phyloP scores from a whole-genome alignment of 257 asterid species.

The Plectranthus barbatus region DNA sequence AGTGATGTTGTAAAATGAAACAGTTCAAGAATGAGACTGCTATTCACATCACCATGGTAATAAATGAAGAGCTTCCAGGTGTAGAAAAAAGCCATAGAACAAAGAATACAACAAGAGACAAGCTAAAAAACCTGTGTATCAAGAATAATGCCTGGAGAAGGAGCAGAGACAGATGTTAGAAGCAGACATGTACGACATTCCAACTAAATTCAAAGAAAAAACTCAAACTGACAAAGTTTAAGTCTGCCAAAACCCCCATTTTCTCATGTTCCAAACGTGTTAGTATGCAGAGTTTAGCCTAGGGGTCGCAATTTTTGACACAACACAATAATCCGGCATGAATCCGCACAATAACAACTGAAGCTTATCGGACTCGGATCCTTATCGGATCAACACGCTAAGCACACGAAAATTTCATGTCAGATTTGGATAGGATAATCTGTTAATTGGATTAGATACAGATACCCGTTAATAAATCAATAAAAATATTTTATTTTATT shows the following conservation, averaged over 20 bases:
- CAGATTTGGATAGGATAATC: no score
- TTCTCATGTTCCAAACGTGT: background rate
- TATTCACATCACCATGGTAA: constrained; percentile 43
- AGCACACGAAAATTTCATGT: no score
- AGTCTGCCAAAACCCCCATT: background rate
- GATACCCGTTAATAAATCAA: no score
- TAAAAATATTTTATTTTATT: no score
- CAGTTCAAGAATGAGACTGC: constrained; percentile 4
- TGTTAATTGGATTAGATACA: no score
- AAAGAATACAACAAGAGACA: constrained; percentile 76
- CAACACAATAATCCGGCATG: no score
- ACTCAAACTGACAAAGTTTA: background rate
- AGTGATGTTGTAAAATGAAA: constrained; percentile 1
- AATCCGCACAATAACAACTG: no score
- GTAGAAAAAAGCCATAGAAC: constrained; percentile 63
- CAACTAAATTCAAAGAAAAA: background rate
- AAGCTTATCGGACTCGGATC: no score
- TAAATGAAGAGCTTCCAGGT: constrained; percentile 54
- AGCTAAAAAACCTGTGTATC: constrained; percentile 82
- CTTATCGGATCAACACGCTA: no score
- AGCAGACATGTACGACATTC: constrained; percentile 6
- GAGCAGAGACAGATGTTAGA: constrained; percentile 20
- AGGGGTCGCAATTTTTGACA: no score
- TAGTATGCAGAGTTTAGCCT: background rate
- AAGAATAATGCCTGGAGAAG: constrained; percentile 71